Conservation (phyloP, 495 filamentous ascomycete genomes). For the Aspergillus haitiensis region DNA sequence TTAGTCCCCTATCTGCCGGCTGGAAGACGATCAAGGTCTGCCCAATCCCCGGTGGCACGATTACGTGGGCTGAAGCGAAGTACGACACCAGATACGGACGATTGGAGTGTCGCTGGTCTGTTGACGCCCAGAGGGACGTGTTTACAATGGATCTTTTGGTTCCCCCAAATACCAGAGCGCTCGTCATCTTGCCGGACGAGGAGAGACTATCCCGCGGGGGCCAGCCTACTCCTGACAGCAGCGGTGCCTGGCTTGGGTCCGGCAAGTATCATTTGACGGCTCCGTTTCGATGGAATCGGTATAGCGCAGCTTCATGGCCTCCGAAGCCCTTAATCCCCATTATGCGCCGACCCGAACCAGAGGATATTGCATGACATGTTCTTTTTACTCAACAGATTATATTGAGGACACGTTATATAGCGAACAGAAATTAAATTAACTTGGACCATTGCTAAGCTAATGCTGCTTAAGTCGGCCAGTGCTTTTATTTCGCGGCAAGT, state of each 20-base stretch:
- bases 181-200: conserved; percentile 27
- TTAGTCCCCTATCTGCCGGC: conserved; percentile 27
- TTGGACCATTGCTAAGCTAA: too few relatives aligned
- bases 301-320: conserved; percentile 14
- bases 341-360: conserved; percentile 16
- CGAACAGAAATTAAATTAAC: too few relatives aligned
- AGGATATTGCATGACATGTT: conserved; percentile 14
- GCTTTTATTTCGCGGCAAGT: too few relatives aligned
- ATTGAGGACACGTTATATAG: too few relatives aligned
- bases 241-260: conserved; percentile 26
- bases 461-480: too few relatives aligned
- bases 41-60: conserved; percentile 31
- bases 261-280: conserved; percentile 17
- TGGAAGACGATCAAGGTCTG: conserved; percentile 31
- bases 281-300: conserved; percentile 8
- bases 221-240: not conserved
- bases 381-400: too few relatives aligned
- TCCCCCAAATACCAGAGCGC: conserved; percentile 32
- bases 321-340: conserved; percentile 20
- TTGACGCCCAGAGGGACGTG: conserved; percentile 11
- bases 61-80: conserved; percentile 22
- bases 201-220: not conserved
- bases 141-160: conserved; percentile 29
- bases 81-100: conserved; percentile 35
- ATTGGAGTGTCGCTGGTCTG: conserved; percentile 27